These are phyloP conservation scores for Prunus armeniaca DNA, from an alignment of 306 rosid genomes.

Conservation along the genomic window DNA sequence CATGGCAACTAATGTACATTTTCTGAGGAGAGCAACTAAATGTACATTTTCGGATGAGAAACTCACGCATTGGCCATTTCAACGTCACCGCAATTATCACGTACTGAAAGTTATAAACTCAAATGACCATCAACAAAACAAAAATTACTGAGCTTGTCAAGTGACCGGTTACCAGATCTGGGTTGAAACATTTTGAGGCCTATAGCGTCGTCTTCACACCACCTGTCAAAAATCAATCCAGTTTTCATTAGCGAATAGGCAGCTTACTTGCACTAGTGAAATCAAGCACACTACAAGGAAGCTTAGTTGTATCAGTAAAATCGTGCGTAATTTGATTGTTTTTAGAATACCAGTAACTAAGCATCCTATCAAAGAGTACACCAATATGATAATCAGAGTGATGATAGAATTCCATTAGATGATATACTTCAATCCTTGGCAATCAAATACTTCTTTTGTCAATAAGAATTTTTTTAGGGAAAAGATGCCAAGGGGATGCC, in stretches of 20 bases:
- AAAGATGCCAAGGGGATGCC: background rate
- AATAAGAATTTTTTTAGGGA: too few species aligned
- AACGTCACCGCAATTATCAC: background rate
- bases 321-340: background rate
- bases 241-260: background rate
- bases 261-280: background rate
- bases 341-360: background rate
- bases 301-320: background rate
- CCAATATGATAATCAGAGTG: background rate
- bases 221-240: conserved; percentile 8
- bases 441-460: background rate
- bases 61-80: background rate
- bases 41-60: background rate
- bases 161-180: background rate
- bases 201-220: conserved; percentile 4
- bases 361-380: background rate
- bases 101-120: background rate
- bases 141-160: background rate
- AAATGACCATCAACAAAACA: background rate
- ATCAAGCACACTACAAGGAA: background rate
- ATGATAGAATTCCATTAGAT: background rate
- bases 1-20: background rate
- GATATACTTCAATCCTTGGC: background rate
- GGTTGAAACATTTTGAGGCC: background rate
- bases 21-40: background rate